These are phyloP conservation scores for Claviceps maximensis DNA, from an alignment of 2,329 filamentous ascomycete genomes.

Conservation along the genomic window DNA sequence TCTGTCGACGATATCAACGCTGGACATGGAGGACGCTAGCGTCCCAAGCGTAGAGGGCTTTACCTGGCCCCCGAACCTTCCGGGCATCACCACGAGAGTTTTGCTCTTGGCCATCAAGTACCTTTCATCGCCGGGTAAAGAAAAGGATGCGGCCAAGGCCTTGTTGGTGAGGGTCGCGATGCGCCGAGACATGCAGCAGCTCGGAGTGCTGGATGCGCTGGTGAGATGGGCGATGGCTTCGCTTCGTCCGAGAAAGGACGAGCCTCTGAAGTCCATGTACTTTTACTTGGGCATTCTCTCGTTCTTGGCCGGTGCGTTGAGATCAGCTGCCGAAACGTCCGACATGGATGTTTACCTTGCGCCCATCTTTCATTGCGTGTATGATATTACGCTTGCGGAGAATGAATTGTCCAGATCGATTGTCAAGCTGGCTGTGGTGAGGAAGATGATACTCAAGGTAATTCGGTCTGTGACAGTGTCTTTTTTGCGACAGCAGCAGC, in stretches of 20 bases:
- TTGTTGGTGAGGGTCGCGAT: conserved; percentile 72
- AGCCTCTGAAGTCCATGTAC: conserved; percentile 44
- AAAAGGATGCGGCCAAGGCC: conserved; percentile 74
- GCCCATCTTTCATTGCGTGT: conserved; percentile 51
- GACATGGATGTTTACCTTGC: conserved; percentile 57
- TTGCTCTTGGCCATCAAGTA: conserved; percentile 59
- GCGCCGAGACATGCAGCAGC: conserved; percentile 73
- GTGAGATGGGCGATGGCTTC: conserved; percentile 57
- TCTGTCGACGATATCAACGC: conserved; percentile 66
- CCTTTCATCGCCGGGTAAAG: conserved; percentile 66
- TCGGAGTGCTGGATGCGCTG: conserved; percentile 56
- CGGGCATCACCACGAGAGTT: conserved; percentile 56
- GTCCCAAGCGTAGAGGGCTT: conserved; percentile 33
- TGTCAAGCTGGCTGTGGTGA: conserved; percentile 60
- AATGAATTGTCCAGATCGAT: conserved; percentile 39
- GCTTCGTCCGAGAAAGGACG: conserved; percentile 32
- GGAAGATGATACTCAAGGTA: conserved; percentile 78
- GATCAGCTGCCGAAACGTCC: conserved; percentile 55
- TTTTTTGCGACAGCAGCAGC: conserved; percentile 38
- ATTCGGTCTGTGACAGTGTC: conserved; percentile 60
- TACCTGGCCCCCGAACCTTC: conserved; percentile 44
- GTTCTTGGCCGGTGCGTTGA: conserved; percentile 63
- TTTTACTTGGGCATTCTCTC: conserved; percentile 66
- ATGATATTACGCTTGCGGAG: conserved; percentile 41
- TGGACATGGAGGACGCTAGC: conserved; percentile 33